These are phyloP conservation scores for Chlorociboria aeruginascens DNA, from an alignment of 495 filamentous ascomycete genomes.

Conservation along the genomic window DNA sequence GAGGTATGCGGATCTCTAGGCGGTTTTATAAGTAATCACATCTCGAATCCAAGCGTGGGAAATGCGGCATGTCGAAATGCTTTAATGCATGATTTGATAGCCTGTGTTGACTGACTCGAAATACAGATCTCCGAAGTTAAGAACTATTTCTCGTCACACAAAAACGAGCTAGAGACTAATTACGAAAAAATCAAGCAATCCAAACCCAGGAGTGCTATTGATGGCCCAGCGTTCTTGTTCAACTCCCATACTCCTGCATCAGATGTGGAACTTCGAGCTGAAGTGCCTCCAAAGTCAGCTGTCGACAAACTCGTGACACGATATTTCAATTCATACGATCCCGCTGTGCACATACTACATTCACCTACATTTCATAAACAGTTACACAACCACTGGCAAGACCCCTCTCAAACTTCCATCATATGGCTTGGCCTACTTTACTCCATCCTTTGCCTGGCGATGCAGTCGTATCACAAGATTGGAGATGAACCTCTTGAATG, in stretches of 20 bases:
- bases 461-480: conserved; percentile 82
- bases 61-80: no score
- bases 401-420: conserved; percentile 64
- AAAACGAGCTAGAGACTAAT: conserved; percentile 42
- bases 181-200: conserved; percentile 53
- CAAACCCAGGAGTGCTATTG: conserved; percentile 42
- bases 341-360: conserved; percentile 61
- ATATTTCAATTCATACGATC: conserved; percentile 51
- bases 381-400: conserved; percentile 80
- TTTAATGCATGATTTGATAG: no score
- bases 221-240: conserved; percentile 63
- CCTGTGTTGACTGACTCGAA: neutral
- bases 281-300: conserved; percentile 67
- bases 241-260: conserved; percentile 52
- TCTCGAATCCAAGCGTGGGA: no score
- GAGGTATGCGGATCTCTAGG: no score
- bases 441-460: conserved; percentile 76
- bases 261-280: conserved; percentile 62
- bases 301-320: conserved; percentile 70
- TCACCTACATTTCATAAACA: conserved; percentile 75
- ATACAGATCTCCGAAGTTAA: conserved; percentile 80
- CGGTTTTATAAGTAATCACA: no score
- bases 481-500: conserved; percentile 88
- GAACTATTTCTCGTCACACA: conserved; percentile 60
- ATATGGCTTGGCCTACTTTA: conserved; percentile 89